Evolutionary conservation across 2,329 filamentous ascomycete genomes (phyloP).

Genomic region (Hypoxylon sp.): DNA sequence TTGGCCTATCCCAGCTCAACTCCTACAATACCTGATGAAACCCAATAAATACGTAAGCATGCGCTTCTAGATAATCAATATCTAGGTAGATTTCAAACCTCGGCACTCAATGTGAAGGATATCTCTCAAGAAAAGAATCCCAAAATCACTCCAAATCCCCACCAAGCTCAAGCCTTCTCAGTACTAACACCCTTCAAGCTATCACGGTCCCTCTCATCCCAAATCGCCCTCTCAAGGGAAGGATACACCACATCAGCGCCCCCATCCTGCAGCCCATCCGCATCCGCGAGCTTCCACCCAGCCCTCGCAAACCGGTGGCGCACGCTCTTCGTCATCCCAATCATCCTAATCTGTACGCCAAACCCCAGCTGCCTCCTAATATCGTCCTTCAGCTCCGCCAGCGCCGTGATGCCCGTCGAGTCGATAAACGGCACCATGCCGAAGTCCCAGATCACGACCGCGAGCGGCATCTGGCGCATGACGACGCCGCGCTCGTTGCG

Average conservation of each 20-base stretch:
- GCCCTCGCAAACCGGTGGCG: slow-evolving; percentile 50
- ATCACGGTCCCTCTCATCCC: slow-evolving; percentile 49
- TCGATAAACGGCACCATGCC: slow-evolving; percentile 52
- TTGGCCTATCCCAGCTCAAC: neutral
- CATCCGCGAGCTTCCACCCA: slow-evolving; percentile 49
- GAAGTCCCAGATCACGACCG: slow-evolving; percentile 53
- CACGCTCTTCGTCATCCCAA: slow-evolving; percentile 47
- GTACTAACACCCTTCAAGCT: slow-evolving; percentile 50
- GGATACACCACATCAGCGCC: slow-evolving; percentile 52
- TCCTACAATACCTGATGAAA: neutral
- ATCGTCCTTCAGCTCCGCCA: slow-evolving; percentile 54
- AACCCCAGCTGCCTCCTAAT: slow-evolving; percentile 49
- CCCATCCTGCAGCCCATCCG: slow-evolving; percentile 42
- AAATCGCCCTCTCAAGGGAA: slow-evolving; percentile 51
- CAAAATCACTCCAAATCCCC: neutral
- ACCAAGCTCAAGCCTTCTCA: slow-evolving; percentile 47
- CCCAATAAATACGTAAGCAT: neutral
- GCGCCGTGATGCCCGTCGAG: slow-evolving; percentile 52
- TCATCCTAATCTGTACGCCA: slow-evolving; percentile 50
- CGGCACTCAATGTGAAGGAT: neutral
- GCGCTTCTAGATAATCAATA: slow-evolving; percentile 1
- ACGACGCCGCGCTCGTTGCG: slow-evolving; percentile 45
- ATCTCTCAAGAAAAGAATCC: slow-evolving; percentile 5
- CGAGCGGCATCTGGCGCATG: slow-evolving; percentile 49
- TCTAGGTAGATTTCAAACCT: neutral